Conservation (phyloP, 768 basidiomycete species). For the Boletus huronensis region DNA sequence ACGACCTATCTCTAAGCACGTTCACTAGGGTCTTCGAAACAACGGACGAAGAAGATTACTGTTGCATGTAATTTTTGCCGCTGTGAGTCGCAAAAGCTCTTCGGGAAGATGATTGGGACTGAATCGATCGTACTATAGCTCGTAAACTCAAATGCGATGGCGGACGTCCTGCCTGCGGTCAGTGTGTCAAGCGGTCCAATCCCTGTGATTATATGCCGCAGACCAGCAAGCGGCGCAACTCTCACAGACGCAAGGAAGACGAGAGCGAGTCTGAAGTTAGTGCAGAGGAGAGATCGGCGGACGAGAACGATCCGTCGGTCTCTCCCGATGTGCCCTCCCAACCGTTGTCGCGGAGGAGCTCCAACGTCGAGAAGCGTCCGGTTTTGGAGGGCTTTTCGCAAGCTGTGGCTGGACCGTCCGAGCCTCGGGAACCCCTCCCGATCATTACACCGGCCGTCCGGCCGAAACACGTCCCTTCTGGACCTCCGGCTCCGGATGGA, state of each 20-base stretch:
- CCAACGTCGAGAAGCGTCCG: conserved; percentile 35
- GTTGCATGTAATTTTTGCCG: conserved; percentile 91
- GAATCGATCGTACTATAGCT: conserved; percentile 43
- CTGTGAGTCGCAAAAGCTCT: conserved; percentile 49
- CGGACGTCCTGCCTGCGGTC: conserved; percentile 75
- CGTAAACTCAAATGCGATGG: conserved; percentile 89
- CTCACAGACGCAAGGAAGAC: conserved; percentile 60
- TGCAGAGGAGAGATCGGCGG: conserved; percentile 55
- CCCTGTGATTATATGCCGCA: conserved; percentile 76
- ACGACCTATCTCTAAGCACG: conserved; percentile 16
- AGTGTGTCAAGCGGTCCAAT: conserved; percentile 76
- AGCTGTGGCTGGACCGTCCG: conserved; percentile 33
- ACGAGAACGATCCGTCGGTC: conserved; percentile 49
- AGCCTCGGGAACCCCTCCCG: conserved; percentile 44
- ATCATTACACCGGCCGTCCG: conserved; percentile 35
- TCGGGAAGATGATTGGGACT: conserved; percentile 13
- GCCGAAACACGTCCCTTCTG: conserved; percentile 27
- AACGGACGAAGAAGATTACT: conserved; percentile 80
- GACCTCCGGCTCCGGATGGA: conserved; percentile 28
- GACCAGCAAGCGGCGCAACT: conserved; percentile 69
- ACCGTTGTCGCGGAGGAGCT: conserved; percentile 35
- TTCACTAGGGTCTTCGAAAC: conserved; percentile 53
- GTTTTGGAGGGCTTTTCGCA: conserved; percentile 31
- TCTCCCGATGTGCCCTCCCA: conserved; percentile 47
- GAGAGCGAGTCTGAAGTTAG: conserved; percentile 59